phyloP scores from a whole-genome alignment of 768 basidiomycete genomes.

The Coprinopsis strossmayeri region DNA sequence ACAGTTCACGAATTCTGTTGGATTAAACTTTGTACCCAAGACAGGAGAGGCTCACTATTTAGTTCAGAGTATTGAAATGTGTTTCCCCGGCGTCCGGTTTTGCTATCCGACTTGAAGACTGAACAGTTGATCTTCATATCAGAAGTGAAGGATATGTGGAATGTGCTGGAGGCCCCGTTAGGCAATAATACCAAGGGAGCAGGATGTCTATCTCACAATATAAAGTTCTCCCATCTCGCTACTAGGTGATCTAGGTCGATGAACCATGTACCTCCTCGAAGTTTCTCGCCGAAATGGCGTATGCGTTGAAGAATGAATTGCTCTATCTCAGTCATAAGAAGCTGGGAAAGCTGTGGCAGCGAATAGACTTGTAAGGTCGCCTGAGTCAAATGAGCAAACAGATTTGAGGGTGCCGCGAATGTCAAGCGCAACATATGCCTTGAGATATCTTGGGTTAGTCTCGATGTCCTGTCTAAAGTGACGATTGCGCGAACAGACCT shows the following conservation, averaged over 20 bases:
- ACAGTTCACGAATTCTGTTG: constrained; percentile 19
- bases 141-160: constrained; percentile 48
- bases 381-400: constrained; percentile 76
- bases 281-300: constrained; percentile 55
- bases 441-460: constrained; percentile 2
- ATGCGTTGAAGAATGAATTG: constrained; percentile 62
- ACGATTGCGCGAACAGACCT: constrained; percentile 31
- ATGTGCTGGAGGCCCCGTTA: constrained; percentile 40
- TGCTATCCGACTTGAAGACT: constrained; percentile 46
- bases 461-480: not conserved
- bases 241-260: constrained; percentile 68
- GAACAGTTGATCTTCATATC: constrained; percentile 48
- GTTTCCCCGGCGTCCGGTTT: constrained; percentile 32
- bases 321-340: constrained; percentile 75
- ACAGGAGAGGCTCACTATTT: constrained; percentile 29
- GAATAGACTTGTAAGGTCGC: constrained; percentile 70
- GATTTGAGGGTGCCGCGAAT: constrained; percentile 64
- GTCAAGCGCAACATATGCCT: constrained; percentile 76
- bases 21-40: constrained; percentile 52
- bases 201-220: constrained; percentile 45
- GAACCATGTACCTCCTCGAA: constrained; percentile 71
- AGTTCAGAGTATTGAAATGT: constrained; percentile 33
- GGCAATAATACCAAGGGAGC: not conserved
- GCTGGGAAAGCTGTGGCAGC: constrained; percentile 66
- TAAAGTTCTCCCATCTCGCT: constrained; percentile 76